Conservation (phyloP, 495 filamentous ascomycete species). For the Gamarada debralockiae region DNA sequence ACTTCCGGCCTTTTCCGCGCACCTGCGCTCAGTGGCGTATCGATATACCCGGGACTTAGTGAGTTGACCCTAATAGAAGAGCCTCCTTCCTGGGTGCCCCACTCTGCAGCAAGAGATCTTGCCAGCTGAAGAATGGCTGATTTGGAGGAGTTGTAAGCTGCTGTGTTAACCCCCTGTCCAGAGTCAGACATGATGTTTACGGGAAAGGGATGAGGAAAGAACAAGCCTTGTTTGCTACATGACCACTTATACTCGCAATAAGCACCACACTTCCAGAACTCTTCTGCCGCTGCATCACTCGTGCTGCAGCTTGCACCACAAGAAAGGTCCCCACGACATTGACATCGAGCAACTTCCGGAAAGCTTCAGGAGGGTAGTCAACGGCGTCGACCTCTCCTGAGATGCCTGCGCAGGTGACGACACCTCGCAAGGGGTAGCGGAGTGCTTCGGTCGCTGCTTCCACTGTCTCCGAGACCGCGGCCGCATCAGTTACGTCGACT, state of each 20-base stretch:
- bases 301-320: conserved; percentile 67
- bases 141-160: conserved; percentile 85
- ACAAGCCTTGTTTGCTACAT: conserved; percentile 65
- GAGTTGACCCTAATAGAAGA: too few relatives aligned
- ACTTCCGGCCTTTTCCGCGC: too few relatives aligned
- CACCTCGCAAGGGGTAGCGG: conserved; percentile 6
- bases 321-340: conserved; percentile 73
- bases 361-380: conserved; percentile 51
- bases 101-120: neutral
- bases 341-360: conserved; percentile 62
- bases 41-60: too few relatives aligned
- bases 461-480: neutral
- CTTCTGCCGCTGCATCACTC: conserved; percentile 60
- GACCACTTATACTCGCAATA: conserved; percentile 74
- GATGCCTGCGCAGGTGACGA: conserved; percentile 59
- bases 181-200: too few relatives aligned
- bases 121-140: conserved; percentile 73
- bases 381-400: conserved; percentile 65
- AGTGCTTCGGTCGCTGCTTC: neutral
- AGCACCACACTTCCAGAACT: conserved; percentile 59
- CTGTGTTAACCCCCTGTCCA: conserved; percentile 57
- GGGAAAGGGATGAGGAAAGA: conserved; percentile 42
- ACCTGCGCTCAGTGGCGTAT: too few relatives aligned
- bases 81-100: too few relatives aligned
- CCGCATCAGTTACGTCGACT: neutral